Base-by-base conservation (phyloP, 2,329 filamentous ascomycete species). In the Xylariaceae sp. region DNA sequence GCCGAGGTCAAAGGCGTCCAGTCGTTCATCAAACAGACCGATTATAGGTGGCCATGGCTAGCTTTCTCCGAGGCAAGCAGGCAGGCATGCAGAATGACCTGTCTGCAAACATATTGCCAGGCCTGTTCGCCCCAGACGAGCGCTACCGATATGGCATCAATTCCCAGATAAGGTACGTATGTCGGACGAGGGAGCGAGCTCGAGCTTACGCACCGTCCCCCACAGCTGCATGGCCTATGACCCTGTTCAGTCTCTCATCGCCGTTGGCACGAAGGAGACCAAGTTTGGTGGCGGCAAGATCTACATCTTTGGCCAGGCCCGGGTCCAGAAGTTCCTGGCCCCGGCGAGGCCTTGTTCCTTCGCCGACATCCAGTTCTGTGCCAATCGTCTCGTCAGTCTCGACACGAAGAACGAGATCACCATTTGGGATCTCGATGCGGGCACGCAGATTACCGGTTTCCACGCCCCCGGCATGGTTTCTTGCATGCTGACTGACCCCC, bases 41-140 rank as follows among this genome's bases (percentile, higher is more conserved):
- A n/a, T n/a, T n/a, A n/a, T n/a, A n/a, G n/a, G n/a, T n/a, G n/a
- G n/a, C 30, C 34, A 96, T 96, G 89, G 81, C 89, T 39, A 79
- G 85, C 54, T 90, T 97, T 60, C 69, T 98, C 47, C 76, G 92
- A 60, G 85, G 86, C 54, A 96, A 94, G 73, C 92, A 97, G 73
- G 79, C 88, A 41, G 92, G 92, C 56, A 84, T 98, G 54, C 84
- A 88, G 60, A 86, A 83, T 65, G 92, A 97, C 67, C 75, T 98
- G 50, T 95, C 89, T 36, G 81, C 81, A 13, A 85, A 83, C 50
- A 79, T 97, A 47, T 72, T 78, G 13, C 76, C 87, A 26, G 85
- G 87, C 46, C 68, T 86, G 11, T 95, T 97, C 60, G 70, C 77
- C 43, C 78, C 90, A 16, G 88, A 96, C 59, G 87, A 95, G 64